Percentiles rank a stretch among this genome's conserved stretches.
Evolutionary conservation across 805 yeast genomes (phyloP).

Genomic region (Cyberlindnera euphorbiae): DNA sequence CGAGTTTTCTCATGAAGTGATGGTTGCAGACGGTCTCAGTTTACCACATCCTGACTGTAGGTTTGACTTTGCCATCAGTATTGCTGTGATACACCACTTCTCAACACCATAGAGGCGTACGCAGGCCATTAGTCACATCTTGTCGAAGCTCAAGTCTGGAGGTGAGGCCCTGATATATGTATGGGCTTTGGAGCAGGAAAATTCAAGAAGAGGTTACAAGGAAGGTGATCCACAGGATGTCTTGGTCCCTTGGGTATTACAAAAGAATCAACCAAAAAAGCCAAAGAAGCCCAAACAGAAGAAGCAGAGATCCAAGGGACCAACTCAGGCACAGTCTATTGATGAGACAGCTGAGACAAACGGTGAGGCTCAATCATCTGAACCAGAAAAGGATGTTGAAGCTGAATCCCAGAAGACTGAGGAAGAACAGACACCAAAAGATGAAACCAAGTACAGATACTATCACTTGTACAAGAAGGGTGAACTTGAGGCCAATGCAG

Average conservation of each 20-base stretch:
- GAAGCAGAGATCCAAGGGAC: conserved; percentile 13
- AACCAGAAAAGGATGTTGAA: conserved; percentile 3
- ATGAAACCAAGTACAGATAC: conserved; percentile 64
- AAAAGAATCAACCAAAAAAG: conserved; percentile 39
- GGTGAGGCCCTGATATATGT: conserved; percentile 83
- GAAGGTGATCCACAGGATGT: conserved; percentile 93
- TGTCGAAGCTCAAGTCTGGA: conserved; percentile 49
- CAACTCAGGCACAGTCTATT: conserved; percentile 23
- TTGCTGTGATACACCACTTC: conserved; percentile 95
- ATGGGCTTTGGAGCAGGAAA: conserved; percentile 94
- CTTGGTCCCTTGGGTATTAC: conserved; percentile 91
- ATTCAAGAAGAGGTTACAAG: conserved; percentile 83
- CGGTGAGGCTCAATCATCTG: no score
- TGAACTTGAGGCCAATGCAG: conserved; percentile 70
- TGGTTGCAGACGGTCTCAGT: conserved; percentile 76
- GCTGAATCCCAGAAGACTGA: conserved; percentile 24
- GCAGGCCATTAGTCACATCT: conserved; percentile 65
- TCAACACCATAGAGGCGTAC: conserved; percentile 77
- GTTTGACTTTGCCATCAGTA: conserved; percentile 82
- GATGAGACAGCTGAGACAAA: conserved; percentile 14
- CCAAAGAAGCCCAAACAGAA: conserved; percentile 27
- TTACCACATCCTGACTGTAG: conserved; percentile 48
- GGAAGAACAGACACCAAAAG: conserved; percentile 18
- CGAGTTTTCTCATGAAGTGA: conserved; percentile 44
- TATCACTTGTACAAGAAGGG: conserved; percentile 86